A percentile compares a stretch with the other conserved stretches of the same genome.
Evolutionary conservation across 768 basidiomycete species (phyloP).

Genomic region (Mycena albidolilacea): DNA sequence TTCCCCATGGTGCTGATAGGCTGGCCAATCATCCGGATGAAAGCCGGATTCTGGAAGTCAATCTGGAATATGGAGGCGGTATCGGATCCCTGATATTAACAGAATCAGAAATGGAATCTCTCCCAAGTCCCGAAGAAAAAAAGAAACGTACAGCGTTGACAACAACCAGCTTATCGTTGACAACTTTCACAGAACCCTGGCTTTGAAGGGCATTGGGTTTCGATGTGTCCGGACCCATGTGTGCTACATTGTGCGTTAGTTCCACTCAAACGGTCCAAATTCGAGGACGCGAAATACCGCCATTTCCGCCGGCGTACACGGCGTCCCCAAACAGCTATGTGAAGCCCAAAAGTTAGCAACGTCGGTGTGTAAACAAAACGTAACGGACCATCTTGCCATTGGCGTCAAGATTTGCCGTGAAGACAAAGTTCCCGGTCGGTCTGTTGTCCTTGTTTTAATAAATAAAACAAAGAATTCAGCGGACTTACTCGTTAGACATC

Average conservation of each 20-base stretch:
- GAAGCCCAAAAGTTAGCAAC: not conserved
- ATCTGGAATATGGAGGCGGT: slow-evolving; percentile 52
- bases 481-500: slow-evolving; percentile 50
- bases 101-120: not conserved
- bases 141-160: slow-evolving; percentile 46
- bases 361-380: not conserved
- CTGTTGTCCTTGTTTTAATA: too few relatives aligned
- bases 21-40: slow-evolving; percentile 50
- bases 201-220: slow-evolving; percentile 44
- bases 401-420: slow-evolving; percentile 48
- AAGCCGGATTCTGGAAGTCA: slow-evolving; percentile 49
- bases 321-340: slow-evolving; percentile 39
- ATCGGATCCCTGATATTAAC: slow-evolving; percentile 31
- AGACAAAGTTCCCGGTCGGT: slow-evolving; percentile 50
- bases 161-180: slow-evolving; percentile 35
- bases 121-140: not conserved
- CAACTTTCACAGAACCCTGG: slow-evolving; percentile 44
- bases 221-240: slow-evolving; percentile 40
- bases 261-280: too few relatives aligned
- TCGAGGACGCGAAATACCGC: slow-evolving; percentile 4
- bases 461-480: too few relatives aligned
- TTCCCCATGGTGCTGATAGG: slow-evolving; percentile 52
- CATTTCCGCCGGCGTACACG: slow-evolving; percentile 40
- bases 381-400: slow-evolving; percentile 50
- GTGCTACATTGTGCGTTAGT: not conserved